phyloP scores from a whole-genome alignment of 2,329 filamentous ascomycete genomes.

The Gremmenia infestans region DNA sequence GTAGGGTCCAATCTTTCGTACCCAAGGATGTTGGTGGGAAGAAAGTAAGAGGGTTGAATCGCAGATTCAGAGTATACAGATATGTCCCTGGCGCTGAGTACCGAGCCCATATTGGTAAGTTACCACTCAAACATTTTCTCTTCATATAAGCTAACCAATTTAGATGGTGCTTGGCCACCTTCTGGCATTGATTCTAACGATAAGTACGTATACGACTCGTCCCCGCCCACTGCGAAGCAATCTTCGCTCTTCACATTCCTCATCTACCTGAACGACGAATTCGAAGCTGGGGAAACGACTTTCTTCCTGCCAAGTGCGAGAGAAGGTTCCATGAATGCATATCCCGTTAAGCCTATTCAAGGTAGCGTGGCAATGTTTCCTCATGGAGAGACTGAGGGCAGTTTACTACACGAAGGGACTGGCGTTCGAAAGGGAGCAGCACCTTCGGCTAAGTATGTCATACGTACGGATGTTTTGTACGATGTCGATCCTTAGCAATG shows the following conservation, averaged over 20 bases:
- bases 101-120: slow-evolving; percentile 54
- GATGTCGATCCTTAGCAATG: slow-evolving; percentile 41
- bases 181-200: slow-evolving; percentile 51
- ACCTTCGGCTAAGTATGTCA: slow-evolving; percentile 57
- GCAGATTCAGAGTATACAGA: slow-evolving; percentile 66
- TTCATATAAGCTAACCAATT: slow-evolving; percentile 2
- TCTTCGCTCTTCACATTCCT: slow-evolving; percentile 66
- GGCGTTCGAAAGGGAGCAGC: slow-evolving; percentile 61
- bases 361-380: slow-evolving; percentile 65
- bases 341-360: slow-evolving; percentile 64
- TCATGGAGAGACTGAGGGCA: slow-evolving; percentile 61
- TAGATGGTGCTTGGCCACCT: slow-evolving; percentile 66
- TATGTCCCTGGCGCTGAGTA: slow-evolving; percentile 72
- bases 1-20: slow-evolving; percentile 53
- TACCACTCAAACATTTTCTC: background rate
- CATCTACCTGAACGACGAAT: slow-evolving; percentile 67
- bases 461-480: slow-evolving; percentile 66
- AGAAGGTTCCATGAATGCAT: slow-evolving; percentile 64
- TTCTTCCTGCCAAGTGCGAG: slow-evolving; percentile 62
- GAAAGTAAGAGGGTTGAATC: slow-evolving; percentile 57
- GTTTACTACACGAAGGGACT: slow-evolving; percentile 64
- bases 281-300: slow-evolving; percentile 65
- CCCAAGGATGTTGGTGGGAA: slow-evolving; percentile 51
- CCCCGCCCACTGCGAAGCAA: slow-evolving; percentile 53
- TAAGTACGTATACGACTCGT: slow-evolving; percentile 61